phyloP scores from a whole-genome alignment of 495 filamentous ascomycete species.

The Penicillium verhagenii region DNA sequence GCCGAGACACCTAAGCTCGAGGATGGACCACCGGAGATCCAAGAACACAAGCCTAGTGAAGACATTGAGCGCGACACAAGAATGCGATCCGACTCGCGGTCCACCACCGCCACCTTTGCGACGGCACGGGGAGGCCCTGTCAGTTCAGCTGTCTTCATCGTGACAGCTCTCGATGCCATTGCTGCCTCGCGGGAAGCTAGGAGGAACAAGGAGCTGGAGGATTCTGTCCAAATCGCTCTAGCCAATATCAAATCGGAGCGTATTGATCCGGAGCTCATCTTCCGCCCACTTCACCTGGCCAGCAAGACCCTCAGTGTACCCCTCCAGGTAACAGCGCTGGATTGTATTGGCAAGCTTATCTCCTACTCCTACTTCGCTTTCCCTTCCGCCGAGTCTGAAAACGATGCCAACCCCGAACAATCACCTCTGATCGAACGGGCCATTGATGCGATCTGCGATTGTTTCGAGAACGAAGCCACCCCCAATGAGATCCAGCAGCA shows the following conservation, averaged over 20 bases:
- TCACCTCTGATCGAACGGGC: constrained; percentile 88
- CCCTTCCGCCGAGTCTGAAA: constrained; percentile 53
- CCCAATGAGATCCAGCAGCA: constrained; percentile 89
- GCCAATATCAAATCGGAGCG: constrained; percentile 75
- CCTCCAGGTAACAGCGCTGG: constrained; percentile 83
- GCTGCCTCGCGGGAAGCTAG: constrained; percentile 83
- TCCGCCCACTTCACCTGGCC: constrained; percentile 83
- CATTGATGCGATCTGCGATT: constrained; percentile 99
- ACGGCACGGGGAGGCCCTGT: constrained; percentile 59
- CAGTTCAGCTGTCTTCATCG: constrained; percentile 92
- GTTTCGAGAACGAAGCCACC: constrained; percentile 94
- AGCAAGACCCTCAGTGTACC: constrained; percentile 80
- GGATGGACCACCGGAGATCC: constrained; percentile 23
- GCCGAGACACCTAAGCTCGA: constrained; percentile 6
- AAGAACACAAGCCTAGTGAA: constrained; percentile 27
- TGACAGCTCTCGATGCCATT: constrained; percentile 88
- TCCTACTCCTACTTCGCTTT: constrained; percentile 97
- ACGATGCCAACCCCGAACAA: constrained; percentile 44
- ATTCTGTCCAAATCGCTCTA: constrained; percentile 76
- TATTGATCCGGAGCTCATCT: constrained; percentile 82
- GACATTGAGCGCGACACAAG: constrained; percentile 34
- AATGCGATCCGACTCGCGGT: constrained; percentile 57
- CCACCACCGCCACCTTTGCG: constrained; percentile 53
- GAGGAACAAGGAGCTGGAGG: constrained; percentile 74
- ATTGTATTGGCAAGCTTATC: constrained; percentile 98